These are phyloP conservation scores for Fusarium illudens DNA, from an alignment of 2,329 filamentous ascomycete species.

Conservation along the genomic window DNA sequence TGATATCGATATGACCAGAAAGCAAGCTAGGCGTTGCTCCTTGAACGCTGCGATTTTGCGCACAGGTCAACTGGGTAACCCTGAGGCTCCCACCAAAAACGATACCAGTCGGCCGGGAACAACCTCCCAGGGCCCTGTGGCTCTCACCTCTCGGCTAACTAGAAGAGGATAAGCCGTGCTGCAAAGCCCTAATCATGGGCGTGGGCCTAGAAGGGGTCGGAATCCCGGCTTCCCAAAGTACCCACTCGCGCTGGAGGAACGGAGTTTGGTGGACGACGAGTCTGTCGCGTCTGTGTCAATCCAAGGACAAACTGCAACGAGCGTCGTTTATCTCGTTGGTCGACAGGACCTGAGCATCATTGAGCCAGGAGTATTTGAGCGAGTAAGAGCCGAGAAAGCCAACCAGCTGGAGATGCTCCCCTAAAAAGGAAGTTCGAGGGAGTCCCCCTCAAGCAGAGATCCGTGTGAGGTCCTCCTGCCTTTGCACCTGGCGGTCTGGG, in stretches of 20 bases:
- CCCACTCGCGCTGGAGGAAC: constrained; percentile 22
- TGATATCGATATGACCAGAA: not conserved
- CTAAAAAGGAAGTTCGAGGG: constrained; percentile 11
- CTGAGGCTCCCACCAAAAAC: constrained; percentile 23
- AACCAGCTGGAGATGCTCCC: not conserved
- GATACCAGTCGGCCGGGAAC: constrained; percentile 33
- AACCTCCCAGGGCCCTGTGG: constrained; percentile 20
- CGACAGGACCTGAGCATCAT: constrained; percentile 6
- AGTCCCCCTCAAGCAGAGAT: constrained; percentile 1
- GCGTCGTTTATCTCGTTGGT: constrained; percentile 14
- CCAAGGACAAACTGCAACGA: constrained; percentile 14
- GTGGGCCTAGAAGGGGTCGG: constrained; percentile 27
- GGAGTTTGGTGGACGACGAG: constrained; percentile 23
- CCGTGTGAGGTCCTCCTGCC: not conserved
- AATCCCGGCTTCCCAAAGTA: constrained; percentile 10
- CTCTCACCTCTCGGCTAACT: constrained; percentile 35
- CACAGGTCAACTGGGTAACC: constrained; percentile 20
- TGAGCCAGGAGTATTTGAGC: constrained; percentile 18
- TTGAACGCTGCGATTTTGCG: constrained; percentile 1
- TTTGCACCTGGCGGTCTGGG: not conserved
- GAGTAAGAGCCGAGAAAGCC: constrained; percentile 28
- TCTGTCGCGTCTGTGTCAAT: constrained; percentile 24
- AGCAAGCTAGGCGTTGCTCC: not conserved
- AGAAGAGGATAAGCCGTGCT: constrained; percentile 23
- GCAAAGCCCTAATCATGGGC: constrained; percentile 25